Conservation (phyloP, 2,329 filamentous ascomycete genomes). For the Colletotrichum aenigma region DNA sequence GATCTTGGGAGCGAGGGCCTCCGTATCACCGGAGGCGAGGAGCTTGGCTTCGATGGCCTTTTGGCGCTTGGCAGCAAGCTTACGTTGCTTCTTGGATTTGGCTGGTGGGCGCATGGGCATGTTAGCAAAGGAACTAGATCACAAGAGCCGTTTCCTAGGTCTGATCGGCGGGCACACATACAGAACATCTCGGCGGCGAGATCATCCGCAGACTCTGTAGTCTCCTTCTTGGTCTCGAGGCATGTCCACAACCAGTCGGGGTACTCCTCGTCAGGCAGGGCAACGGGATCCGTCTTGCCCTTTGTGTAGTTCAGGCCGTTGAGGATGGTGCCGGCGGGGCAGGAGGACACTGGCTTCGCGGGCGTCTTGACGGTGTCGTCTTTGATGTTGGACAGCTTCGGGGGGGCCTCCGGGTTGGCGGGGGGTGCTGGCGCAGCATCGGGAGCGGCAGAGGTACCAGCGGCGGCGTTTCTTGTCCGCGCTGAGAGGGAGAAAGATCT, state of each 20-base stretch:
- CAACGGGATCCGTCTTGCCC: constrained; percentile 73
- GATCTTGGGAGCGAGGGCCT: constrained; percentile 69
- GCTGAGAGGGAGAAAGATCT: constrained; percentile 46
- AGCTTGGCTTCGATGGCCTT: constrained; percentile 61
- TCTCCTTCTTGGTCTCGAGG: constrained; percentile 65
- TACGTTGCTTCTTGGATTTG: constrained; percentile 84
- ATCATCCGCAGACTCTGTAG: constrained; percentile 50
- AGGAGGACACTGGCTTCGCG: constrained; percentile 49
- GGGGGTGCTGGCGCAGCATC: constrained; percentile 31
- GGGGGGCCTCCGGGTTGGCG: constrained; percentile 32
- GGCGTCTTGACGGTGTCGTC: constrained; percentile 30
- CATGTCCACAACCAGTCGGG: constrained; percentile 81
- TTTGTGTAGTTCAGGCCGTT: constrained; percentile 81
- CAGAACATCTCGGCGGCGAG: constrained; percentile 78
- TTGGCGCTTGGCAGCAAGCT: constrained; percentile 70
- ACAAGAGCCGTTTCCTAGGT: neutral
- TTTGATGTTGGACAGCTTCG: constrained; percentile 35
- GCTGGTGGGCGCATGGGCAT: constrained; percentile 47
- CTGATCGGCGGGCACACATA: constrained; percentile 48
- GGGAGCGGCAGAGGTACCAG: constrained; percentile 9
- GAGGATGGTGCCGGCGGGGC: constrained; percentile 71
- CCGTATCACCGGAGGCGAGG: constrained; percentile 68
- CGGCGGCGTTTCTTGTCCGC: constrained; percentile 9
- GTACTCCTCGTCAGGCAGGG: constrained; percentile 76
- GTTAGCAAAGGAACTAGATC: neutral